Evolutionary conservation across 1,284 basidiomycete species (phyloP).

Genomic region (Heterobasidion occidentale): DNA sequence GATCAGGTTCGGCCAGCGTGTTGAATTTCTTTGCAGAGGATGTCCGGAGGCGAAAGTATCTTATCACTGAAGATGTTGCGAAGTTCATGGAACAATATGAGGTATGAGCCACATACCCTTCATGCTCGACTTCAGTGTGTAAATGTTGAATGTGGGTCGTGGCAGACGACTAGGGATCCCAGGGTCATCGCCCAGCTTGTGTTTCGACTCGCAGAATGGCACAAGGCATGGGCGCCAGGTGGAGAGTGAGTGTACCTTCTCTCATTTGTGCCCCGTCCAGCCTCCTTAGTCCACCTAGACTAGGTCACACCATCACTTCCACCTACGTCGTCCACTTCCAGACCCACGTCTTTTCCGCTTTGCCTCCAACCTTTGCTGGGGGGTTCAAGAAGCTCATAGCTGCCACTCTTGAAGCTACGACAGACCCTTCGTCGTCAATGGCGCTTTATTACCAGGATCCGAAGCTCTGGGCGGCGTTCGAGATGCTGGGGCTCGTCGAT

Average conservation of each 20-base stretch:
- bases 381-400: slow-evolving; percentile 56
- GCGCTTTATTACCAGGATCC: slow-evolving; percentile 9
- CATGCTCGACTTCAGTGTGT: not conserved
- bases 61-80: slow-evolving; percentile 54
- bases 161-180: slow-evolving; percentile 38
- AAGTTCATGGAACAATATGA: slow-evolving; percentile 52
- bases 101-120: slow-evolving; percentile 26
- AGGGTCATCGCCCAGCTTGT: slow-evolving; percentile 44
- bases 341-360: slow-evolving; percentile 54
- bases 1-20: slow-evolving; percentile 1
- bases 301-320: slow-evolving; percentile 49
- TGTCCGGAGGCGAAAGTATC: slow-evolving; percentile 47
- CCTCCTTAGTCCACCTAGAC: slow-evolving; percentile 27
- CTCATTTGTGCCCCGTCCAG: slow-evolving; percentile 1
- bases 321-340: slow-evolving; percentile 63
- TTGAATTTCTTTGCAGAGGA: slow-evolving; percentile 38
- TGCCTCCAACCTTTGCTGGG: slow-evolving; percentile 54
- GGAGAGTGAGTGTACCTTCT: slow-evolving; percentile 35
- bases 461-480: slow-evolving; percentile 53
- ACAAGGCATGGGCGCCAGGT: slow-evolving; percentile 54
- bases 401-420: slow-evolving; percentile 40
- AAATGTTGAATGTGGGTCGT: not conserved
- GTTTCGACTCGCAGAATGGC: slow-evolving; percentile 56
- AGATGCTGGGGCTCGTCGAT: slow-evolving; percentile 72
- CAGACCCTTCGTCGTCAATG: slow-evolving; percentile 15